Evolutionary conservation across 805 yeast genomes (phyloP).

Genomic region (Nakazawaea ambrosiae): DNA sequence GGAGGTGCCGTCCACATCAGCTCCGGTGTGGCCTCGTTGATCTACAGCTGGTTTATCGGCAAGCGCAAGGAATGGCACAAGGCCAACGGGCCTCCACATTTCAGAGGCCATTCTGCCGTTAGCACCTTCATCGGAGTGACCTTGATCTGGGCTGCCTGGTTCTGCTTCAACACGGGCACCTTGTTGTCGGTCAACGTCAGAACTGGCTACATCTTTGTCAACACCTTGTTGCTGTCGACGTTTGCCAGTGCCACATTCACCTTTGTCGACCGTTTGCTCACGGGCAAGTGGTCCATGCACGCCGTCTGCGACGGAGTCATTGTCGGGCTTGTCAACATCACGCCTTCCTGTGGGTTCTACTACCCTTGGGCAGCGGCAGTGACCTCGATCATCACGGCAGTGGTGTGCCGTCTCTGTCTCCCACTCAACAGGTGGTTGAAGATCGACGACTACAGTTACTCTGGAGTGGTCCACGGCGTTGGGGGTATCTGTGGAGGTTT

Average conservation of each 20-base stretch:
- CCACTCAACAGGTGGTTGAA: slow-evolving; percentile 32
- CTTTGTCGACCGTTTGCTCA: slow-evolving; percentile 30
- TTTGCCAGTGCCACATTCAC: slow-evolving; percentile 39
- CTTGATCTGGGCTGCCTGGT: slow-evolving; percentile 42
- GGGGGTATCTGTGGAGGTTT: slow-evolving; percentile 41
- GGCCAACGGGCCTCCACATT: slow-evolving; percentile 13
- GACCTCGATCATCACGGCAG: slow-evolving; percentile 32
- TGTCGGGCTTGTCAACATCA: slow-evolving; percentile 38
- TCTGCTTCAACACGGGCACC: slow-evolving; percentile 42
- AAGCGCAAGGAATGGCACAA: slow-evolving; percentile 26
- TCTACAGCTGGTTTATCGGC: slow-evolving; percentile 37
- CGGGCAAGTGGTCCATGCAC: slow-evolving; percentile 33
- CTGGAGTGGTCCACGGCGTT: slow-evolving; percentile 39
- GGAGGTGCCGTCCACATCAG: slow-evolving; percentile 45
- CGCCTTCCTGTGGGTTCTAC: slow-evolving; percentile 39
- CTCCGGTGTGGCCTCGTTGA: slow-evolving; percentile 34
- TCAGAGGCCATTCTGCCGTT: slow-evolving; percentile 28
- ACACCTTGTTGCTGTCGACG: slow-evolving; percentile 46
- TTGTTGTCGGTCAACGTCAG: slow-evolving; percentile 31
- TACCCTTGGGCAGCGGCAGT: slow-evolving; percentile 41
- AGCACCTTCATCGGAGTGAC: slow-evolving; percentile 37
- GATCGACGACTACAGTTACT: slow-evolving; percentile 38
- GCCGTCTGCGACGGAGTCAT: slow-evolving; percentile 41
- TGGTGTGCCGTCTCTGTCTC: slow-evolving; percentile 28
- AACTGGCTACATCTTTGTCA: slow-evolving; percentile 39